Evolutionary conservation across 768 basidiomycete genomes (phyloP).

Genomic region (Boletus vermiculosoides): DNA sequence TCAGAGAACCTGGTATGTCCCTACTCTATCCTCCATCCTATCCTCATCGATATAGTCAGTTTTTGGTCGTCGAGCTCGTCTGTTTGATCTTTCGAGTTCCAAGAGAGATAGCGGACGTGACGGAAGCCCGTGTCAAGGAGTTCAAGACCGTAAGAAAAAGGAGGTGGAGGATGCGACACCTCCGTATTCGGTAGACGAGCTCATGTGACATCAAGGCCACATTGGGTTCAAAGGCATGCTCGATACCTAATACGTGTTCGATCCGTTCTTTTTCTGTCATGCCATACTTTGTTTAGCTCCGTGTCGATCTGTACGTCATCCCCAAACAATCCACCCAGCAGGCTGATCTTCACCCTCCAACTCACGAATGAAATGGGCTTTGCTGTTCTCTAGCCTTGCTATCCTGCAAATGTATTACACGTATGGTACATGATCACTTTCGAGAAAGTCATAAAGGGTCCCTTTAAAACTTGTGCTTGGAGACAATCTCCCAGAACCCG

Average conservation of each 20-base stretch:
- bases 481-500: conserved; percentile 49
- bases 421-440: not conserved
- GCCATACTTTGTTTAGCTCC: not conserved
- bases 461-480: conserved; percentile 35
- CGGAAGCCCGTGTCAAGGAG: conserved; percentile 12
- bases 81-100: conserved; percentile 4
- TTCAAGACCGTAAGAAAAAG: conserved; percentile 2
- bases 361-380: not conserved
- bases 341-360: not conserved
- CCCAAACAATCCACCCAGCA: not conserved
- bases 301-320: not conserved
- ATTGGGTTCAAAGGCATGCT: not conserved
- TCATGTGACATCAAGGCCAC: conserved; percentile 7
- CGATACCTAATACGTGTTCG: too few relatives aligned
- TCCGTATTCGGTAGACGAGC: conserved; percentile 11
- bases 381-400: not conserved
- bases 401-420: not conserved
- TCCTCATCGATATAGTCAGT: too few relatives aligned
- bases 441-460: not conserved
- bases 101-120: conserved; percentile 10
- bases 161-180: conserved; percentile 2
- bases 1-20: conserved; percentile 9
- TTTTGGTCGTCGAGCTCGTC: not conserved
- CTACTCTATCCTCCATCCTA: too few relatives aligned
- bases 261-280: not conserved